Base-by-base conservation (phyloP, 768 basidiomycete genomes). In the button mushroom (Agaricus bisporus) region DNA sequence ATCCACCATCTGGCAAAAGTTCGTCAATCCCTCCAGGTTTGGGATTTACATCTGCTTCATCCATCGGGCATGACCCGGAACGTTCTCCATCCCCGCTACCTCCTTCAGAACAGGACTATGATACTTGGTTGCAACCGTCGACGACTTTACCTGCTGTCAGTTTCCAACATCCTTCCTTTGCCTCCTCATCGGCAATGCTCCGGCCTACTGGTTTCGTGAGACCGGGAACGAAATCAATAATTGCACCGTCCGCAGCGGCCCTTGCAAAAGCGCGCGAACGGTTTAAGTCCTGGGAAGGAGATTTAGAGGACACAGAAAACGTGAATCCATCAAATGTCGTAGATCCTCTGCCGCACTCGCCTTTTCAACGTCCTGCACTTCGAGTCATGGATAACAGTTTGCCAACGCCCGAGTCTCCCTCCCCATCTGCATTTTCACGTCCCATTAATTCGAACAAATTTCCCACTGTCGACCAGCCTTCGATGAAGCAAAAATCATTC, bases 191-290 rank as follows among this genome's bases (percentile, higher is more conserved):
- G 7, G 55, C 61, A 3, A 45, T 41, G 36, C 53, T 56, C 22
- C 41, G 41, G 22, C 51, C 44, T 2, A 42, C 54, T 11, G 58
- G 47, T 26, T 54, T 54, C 18, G 46, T 54, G 14, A 42, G 41
- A 11, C 46, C 48, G 5, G 25, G 47, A 14, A 42, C 53, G 4
- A 45, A 48, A n/a, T 35, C 46, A 8, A 29, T 41, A 2, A 38
- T 82, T 17, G 62, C 66, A 12, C 85, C 85, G 1, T 85, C 84
- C 5, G 70, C 68, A 29, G 68, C 68, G 20, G 81, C 85, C 1
- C 62, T 86, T 7, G 76, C 73, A 7, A 75, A 74, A 58, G 85
- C 85, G 1, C 66, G 76, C 64, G 75, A 75, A 41, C 78, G 72
- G 58, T 69, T 83, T 61, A 69, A 66, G 41, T 72, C 74, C 25